Base-by-base conservation (phyloP, 2,329 filamentous ascomycete species). In the Fusarium falciforme region DNA sequence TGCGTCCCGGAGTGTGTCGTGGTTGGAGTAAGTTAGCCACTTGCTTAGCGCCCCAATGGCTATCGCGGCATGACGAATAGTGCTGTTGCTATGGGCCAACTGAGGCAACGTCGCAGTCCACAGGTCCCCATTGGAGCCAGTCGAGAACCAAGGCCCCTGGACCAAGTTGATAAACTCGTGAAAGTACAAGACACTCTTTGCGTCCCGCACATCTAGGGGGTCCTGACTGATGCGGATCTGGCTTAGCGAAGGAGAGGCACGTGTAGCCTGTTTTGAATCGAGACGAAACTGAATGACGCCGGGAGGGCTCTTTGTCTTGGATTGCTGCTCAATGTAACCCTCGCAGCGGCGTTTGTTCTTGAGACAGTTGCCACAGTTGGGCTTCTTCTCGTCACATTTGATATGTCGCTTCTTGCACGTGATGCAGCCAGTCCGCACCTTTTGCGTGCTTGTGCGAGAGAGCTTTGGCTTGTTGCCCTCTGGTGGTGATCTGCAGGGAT, bases 21-120 rank as follows among this genome's bases (percentile, higher is more conserved):
- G 22, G 0, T 22, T 12, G 8, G 59, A 52, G 8, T 71, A 61
- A 5, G 33, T 25, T 16, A 67, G 36, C 74, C 73, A 78, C 10
- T 38, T 67, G 16, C 74, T 78, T 27, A 78, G 27, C 0, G 81
- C 81, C 0, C 81, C 81, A 8, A 82, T 80, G 11, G 71, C 80
- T 49, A 80, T 79, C 2, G 81, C 81, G 2, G 80, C 81, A 44
- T 78, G 74, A 8, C 80, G 80, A 20, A 82, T 76, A 1, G 77
- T 72, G 6, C 25, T 44, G 64, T 78, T 80, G 12, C 58, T 73
- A 0, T 75, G 77, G 25, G 80, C 68, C 25, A 82, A 70, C 47
- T 83, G 81, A 0, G 81, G 81, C 17, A 82, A 29, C 1, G 73
- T 80, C 5, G 79, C 74, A 2, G 60, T 67, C 81, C 81, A 82